Conservation (phyloP, 306 rosid genomes). For the Castanea crenata region DNA sequence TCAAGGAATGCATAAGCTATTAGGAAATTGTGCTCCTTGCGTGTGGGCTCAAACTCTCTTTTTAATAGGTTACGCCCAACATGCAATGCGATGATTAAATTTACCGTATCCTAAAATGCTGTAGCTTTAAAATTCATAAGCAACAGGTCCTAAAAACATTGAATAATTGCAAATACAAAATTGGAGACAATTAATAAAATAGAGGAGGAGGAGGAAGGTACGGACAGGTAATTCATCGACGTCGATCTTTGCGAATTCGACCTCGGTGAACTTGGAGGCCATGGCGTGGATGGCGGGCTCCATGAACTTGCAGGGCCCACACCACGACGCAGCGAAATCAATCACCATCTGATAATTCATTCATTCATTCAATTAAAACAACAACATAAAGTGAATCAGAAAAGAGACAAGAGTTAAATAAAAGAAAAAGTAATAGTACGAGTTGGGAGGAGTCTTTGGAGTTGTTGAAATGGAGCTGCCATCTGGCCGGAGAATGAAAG, state of each 20-base stretch:
- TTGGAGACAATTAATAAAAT: neutral
- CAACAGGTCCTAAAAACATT: no score
- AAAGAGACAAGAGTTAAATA: neutral
- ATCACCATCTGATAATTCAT: conserved; percentile 49
- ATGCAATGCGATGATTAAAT: no score
- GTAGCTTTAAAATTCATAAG: no score
- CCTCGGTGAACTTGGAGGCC: conserved; percentile 52
- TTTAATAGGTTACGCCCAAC: no score
- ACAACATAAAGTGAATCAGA: neutral
- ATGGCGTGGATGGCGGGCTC: conserved; percentile 64
- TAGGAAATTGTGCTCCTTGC: no score
- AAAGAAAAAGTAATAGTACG: conserved; percentile 23
- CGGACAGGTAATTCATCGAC: conserved; percentile 79
- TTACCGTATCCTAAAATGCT: no score
- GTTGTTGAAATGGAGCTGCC: conserved; percentile 63
- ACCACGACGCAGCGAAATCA: conserved; percentile 94
- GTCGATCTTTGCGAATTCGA: conserved; percentile 77
- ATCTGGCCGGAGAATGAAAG: conserved; percentile 71
- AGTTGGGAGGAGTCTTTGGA: conserved; percentile 48
- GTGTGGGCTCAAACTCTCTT: no score
- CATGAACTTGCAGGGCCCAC: conserved; percentile 87
- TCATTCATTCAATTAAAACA: neutral
- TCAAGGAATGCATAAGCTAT: no score
- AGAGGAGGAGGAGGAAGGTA: neutral
- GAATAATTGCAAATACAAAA: no score